Conservation (phyloP, 441 rosid genomes). For the Erodium trifolium region DNA sequence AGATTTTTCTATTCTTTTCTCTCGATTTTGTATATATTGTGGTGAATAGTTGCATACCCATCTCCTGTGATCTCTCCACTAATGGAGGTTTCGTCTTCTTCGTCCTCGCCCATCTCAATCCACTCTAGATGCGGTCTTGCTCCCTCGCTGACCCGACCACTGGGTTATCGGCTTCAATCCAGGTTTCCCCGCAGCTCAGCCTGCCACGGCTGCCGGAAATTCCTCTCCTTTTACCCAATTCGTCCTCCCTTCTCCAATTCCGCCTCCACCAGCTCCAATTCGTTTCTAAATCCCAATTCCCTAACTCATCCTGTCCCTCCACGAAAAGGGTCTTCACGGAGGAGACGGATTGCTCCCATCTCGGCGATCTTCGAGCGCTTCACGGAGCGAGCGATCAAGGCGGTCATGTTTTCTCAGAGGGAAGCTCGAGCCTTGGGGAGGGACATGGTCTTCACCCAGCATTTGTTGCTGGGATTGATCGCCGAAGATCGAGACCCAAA, state of each 20-base stretch:
- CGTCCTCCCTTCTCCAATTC: background rate
- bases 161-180: background rate
- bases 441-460: conserved; percentile 15
- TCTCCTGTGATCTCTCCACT: background rate
- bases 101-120: background rate
- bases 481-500: conserved; percentile 21
- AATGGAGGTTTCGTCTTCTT: conserved; percentile 3
- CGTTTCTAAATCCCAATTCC: background rate
- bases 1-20: background rate
- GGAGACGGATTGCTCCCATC: conserved; percentile 26
- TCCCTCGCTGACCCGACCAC: background rate
- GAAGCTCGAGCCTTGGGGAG: conserved; percentile 36
- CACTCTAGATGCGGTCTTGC: background rate
- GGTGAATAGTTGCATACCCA: conserved; percentile 1
- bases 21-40: background rate
- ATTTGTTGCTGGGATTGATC: conserved; percentile 21
- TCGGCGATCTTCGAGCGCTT: conserved; percentile 79
- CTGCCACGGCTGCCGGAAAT: too few relatives aligned
- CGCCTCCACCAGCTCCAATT: conserved; percentile 1
- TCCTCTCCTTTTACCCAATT: conserved; percentile 4
- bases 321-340: conserved; percentile 5
- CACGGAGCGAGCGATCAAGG: conserved; percentile 75
- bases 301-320: background rate
- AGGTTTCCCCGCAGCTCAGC: background rate
- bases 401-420: conserved; percentile 64